Percentiles rank a stretch among this genome's conserved stretches.
These are phyloP conservation scores for Helichrysum umbraculigerum DNA, from an alignment of 129 eudicot genomes.

Conservation along the genomic window DNA sequence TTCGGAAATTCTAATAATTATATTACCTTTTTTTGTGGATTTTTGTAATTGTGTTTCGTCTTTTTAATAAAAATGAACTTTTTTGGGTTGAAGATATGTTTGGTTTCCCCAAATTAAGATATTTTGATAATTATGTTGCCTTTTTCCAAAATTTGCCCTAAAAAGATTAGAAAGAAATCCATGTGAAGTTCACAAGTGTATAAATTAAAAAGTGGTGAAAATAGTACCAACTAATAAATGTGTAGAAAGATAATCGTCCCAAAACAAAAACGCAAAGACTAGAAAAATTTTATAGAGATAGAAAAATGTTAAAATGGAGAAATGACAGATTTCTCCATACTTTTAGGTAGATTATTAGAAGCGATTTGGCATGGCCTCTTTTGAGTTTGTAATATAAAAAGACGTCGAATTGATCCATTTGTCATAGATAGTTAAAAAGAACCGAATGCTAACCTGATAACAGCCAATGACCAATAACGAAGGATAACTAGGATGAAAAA, in stretches of 20 bases:
- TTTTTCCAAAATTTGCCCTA: not conserved
- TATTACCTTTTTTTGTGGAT: not conserved
- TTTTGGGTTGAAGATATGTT: not conserved
- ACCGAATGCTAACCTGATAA: constrained; percentile 67
- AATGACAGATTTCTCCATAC: not conserved
- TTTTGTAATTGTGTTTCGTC: not conserved
- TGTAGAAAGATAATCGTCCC: not conserved
- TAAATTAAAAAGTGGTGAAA: not conserved
- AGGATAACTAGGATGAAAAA: constrained; percentile 84
- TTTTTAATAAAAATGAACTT: too few relatives aligned
- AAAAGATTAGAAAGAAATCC: not conserved
- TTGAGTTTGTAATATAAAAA: not conserved
- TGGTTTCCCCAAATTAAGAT: not conserved
- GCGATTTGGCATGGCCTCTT: not conserved
- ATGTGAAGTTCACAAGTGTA: not conserved
- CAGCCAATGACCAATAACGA: constrained; percentile 87
- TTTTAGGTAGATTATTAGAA: not conserved
- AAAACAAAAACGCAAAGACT: not conserved
- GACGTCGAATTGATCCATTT: not conserved
- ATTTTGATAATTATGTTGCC: not conserved
- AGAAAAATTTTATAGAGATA: not conserved
- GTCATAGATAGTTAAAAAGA: not conserved
- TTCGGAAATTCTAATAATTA: not conserved
- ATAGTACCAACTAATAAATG: not conserved
- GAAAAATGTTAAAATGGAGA: not conserved